Evolutionary conservation across 768 basidiomycete genomes (phyloP).

Genomic region (Amanita pseudoporphyria): DNA sequence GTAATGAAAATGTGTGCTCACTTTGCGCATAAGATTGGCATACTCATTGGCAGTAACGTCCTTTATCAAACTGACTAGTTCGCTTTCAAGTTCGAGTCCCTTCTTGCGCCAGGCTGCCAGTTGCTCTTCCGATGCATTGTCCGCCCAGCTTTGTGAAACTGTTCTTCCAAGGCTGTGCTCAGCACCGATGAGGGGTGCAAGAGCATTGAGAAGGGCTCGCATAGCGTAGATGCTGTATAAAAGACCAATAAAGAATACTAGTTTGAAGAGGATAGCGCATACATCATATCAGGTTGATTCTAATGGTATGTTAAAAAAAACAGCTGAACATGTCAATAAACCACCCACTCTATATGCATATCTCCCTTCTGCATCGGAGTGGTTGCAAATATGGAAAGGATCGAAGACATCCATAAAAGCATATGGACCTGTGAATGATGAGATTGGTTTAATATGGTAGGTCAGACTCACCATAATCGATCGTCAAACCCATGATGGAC

Average conservation of each 20-base stretch:
- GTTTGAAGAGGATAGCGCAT: constrained; percentile 14
- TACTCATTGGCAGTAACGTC: constrained; percentile 57
- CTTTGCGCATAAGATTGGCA: constrained; percentile 59
- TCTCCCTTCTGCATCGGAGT: constrained; percentile 68
- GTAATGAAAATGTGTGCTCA: constrained; percentile 12
- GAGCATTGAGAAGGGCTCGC: constrained; percentile 62
- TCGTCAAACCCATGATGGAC: constrained; percentile 65
- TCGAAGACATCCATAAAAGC: constrained; percentile 96
- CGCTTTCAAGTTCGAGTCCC: constrained; percentile 45
- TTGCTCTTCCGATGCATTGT: constrained; percentile 37
- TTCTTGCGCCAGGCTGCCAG: constrained; percentile 51
- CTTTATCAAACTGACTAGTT: constrained; percentile 54
- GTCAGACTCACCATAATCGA: constrained; percentile 51
- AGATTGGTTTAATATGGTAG: not conserved
- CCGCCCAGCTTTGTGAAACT: constrained; percentile 55
- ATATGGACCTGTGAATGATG: constrained; percentile 57
- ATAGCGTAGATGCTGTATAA: constrained; percentile 61
- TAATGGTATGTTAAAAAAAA: constrained; percentile 16
- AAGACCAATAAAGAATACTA: not conserved
- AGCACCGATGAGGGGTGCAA: constrained; percentile 81
- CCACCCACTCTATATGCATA: constrained; percentile 57
- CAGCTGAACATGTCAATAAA: not conserved
- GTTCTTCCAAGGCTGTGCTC: constrained; percentile 53
- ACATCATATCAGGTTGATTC: constrained; percentile 79
- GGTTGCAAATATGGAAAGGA: constrained; percentile 81